A percentile compares a stretch with the other conserved stretches of the same genome.
phyloP scores from a whole-genome alignment of 2,329 filamentous ascomycete genomes.

The Exophiala phaeomuriformis region DNA sequence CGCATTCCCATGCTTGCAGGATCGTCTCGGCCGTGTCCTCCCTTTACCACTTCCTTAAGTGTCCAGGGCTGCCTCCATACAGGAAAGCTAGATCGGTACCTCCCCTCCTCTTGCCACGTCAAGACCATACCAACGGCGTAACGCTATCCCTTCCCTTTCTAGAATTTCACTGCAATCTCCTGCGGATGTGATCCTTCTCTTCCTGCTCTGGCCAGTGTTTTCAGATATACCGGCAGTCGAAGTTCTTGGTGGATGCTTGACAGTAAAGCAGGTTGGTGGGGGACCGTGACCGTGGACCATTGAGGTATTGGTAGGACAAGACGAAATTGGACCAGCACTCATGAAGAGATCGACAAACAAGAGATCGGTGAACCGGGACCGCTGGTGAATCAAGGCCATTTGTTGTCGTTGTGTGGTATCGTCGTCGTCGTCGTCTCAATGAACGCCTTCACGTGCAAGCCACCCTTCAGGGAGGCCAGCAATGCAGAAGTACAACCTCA shows the following conservation, averaged over 20 bases:
- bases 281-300: too few relatives aligned
- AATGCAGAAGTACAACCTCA: not conserved
- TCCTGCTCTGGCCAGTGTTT: not conserved
- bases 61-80: not conserved
- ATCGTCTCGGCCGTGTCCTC: constrained; percentile 8
- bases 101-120: not conserved
- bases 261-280: too few relatives aligned
- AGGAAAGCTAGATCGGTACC: not conserved
- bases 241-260: too few relatives aligned
- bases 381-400: too few relatives aligned
- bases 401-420: too few relatives aligned
- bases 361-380: too few relatives aligned
- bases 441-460: not conserved
- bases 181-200: not conserved
- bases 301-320: too few relatives aligned
- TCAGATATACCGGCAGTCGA: too few relatives aligned
- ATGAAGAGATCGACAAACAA: too few relatives aligned
- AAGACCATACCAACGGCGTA: not conserved
- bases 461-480: not conserved
- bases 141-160: not conserved
- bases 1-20: constrained; percentile 8
- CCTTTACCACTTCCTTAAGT: constrained; percentile 1
- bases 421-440: too few relatives aligned
- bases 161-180: not conserved
- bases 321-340: too few relatives aligned